Percentiles rank a stretch among this genome's conserved stretches.
These are phyloP conservation scores for Pseudogymnoascus sp. DNA, from an alignment of 2,329 filamentous ascomycete species.

Conservation along the genomic window DNA sequence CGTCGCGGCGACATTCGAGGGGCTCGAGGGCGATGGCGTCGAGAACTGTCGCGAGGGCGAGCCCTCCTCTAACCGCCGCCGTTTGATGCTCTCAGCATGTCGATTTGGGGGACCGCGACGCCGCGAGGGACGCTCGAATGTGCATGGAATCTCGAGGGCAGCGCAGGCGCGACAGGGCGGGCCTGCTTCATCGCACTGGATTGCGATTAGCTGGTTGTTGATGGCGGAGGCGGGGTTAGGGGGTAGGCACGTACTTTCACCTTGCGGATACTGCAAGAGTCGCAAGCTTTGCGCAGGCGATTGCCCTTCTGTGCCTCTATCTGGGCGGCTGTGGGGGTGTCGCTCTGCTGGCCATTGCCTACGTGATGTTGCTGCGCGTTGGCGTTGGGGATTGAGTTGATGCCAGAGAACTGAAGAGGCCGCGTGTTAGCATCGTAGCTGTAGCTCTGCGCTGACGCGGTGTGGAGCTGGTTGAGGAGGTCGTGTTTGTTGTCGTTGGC, in stretches of 20 bases:
- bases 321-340: constrained; percentile 11
- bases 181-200: constrained; percentile 55
- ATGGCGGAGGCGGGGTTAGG: background rate
- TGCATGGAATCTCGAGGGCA: constrained; percentile 57
- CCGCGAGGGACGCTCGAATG: constrained; percentile 54
- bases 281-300: constrained; percentile 41
- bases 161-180: constrained; percentile 58
- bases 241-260: constrained; percentile 36
- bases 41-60: constrained; percentile 9
- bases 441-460: constrained; percentile 5
- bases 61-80: constrained; percentile 37
- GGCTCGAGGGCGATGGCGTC: constrained; percentile 21
- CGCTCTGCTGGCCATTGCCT: constrained; percentile 14
- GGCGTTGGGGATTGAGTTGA: constrained; percentile 9
- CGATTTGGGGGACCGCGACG: constrained; percentile 57
- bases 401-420: constrained; percentile 4
- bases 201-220: constrained; percentile 12
- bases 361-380: constrained; percentile 1
- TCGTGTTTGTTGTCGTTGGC: background rate
- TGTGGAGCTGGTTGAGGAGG: background rate
- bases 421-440: constrained; percentile 9
- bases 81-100: constrained; percentile 59
- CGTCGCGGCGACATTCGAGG: constrained; percentile 25
- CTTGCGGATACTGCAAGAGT: constrained; percentile 43
- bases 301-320: constrained; percentile 23